phyloP scores from a whole-genome alignment of 2,329 filamentous ascomycete species.

The Allantophomopsis lycopodina region DNA sequence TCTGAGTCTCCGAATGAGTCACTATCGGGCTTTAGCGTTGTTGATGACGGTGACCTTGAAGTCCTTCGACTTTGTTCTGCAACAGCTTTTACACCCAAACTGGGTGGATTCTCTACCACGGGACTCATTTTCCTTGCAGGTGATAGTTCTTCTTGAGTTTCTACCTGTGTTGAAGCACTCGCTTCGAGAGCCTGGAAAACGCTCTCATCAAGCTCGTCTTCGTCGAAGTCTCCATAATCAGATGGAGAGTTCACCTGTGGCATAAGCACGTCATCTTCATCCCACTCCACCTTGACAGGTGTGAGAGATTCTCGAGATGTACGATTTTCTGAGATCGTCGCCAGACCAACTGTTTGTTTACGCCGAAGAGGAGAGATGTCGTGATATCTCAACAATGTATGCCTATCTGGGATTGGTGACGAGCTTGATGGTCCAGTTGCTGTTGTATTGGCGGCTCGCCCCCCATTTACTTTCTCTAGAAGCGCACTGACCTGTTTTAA shows the following conservation, averaged over 20 bases:
- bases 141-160: not conserved
- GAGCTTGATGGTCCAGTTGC: constrained; percentile 21
- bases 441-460: constrained; percentile 21
- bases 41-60: constrained; percentile 1
- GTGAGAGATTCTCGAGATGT: not conserved
- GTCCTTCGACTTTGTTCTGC: not conserved
- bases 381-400: not conserved
- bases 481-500: constrained; percentile 39
- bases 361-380: constrained; percentile 2
- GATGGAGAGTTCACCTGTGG: constrained; percentile 5
- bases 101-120: not conserved
- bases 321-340: not conserved
- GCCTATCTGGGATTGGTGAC: constrained; percentile 22
- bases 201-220: constrained; percentile 26
- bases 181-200: constrained; percentile 39
- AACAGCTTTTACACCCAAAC: not conserved
- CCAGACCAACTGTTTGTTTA: not conserved
- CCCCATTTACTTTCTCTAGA: constrained; percentile 50
- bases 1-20: constrained; percentile 57
- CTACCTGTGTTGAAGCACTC: constrained; percentile 14
- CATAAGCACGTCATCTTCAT: too few relatives aligned
- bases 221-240: constrained; percentile 31
- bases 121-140: not conserved
- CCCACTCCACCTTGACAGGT: too few relatives aligned
- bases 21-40: constrained; percentile 7